Conservation (phyloP, 345 rosid genomes). For the Moricandia arvensis region DNA sequence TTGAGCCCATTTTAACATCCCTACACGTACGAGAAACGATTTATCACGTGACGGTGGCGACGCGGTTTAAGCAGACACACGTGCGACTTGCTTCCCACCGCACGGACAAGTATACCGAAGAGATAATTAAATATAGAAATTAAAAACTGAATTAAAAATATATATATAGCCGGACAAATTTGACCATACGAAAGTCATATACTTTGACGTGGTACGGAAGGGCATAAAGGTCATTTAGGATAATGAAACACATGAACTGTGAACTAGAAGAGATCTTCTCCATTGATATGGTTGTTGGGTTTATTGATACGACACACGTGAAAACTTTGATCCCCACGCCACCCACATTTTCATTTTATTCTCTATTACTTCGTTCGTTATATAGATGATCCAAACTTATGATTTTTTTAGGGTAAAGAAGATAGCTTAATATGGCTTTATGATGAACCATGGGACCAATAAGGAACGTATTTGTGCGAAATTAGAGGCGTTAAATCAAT, state of each 20-base stretch:
- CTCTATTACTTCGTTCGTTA: background rate
- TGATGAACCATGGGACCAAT: background rate
- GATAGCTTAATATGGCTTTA: background rate
- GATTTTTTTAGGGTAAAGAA: background rate
- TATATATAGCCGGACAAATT: constrained; percentile 28
- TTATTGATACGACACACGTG: constrained; percentile 43
- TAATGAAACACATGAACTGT: constrained; percentile 9
- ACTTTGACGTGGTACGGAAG: constrained; percentile 26
- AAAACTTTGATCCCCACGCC: constrained; percentile 24
- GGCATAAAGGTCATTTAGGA: constrained; percentile 5
- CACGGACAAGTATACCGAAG: constrained; percentile 31
- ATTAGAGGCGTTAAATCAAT: too few relatives aligned
- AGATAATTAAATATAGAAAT: background rate
- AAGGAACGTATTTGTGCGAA: background rate
- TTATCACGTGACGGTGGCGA: constrained; percentile 49
- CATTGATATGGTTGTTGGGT: constrained; percentile 41
- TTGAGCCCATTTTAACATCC: too few relatives aligned
- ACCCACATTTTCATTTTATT: constrained; percentile 16
- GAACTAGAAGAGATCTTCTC: constrained; percentile 25
- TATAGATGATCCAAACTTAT: constrained; percentile 5
- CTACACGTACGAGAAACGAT: constrained; percentile 39
- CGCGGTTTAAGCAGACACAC: constrained; percentile 49
- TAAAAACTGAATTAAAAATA: background rate
- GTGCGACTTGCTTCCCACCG: constrained; percentile 53
- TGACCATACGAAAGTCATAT: constrained; percentile 34